These are phyloP conservation scores for Cymodocea nodosa DNA, from an alignment of 116 monocot species.

Conservation along the genomic window DNA sequence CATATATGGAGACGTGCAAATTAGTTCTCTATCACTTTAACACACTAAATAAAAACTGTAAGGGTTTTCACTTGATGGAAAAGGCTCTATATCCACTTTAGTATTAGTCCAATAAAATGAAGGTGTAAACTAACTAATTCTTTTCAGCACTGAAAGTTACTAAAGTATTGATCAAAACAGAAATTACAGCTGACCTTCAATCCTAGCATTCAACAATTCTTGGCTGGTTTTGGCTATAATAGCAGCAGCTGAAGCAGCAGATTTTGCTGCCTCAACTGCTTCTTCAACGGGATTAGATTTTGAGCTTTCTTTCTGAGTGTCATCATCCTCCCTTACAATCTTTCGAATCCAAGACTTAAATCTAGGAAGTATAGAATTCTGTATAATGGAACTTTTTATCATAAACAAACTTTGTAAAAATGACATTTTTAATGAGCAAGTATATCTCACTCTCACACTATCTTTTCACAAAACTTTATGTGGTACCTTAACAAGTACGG, in stretches of 20 bases:
- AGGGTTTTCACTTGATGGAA: background rate
- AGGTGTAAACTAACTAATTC: background rate
- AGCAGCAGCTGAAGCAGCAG: constrained; percentile 76
- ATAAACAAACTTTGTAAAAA: background rate
- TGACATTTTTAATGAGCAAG: background rate
- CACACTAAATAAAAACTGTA: too few relatives aligned
- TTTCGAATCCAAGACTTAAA: constrained; percentile 69
- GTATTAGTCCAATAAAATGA: background rate
- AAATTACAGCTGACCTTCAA: constrained; percentile 39
- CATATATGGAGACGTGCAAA: too few relatives aligned
- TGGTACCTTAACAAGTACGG: constrained; percentile 65
- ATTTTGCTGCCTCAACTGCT: constrained; percentile 79
- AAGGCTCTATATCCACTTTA: background rate
- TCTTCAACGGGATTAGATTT: constrained; percentile 40
- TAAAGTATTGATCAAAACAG: background rate
- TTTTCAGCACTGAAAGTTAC: too few relatives aligned
- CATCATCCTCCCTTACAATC: constrained; percentile 48
- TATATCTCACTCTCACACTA: background rate
- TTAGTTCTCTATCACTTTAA: too few relatives aligned
- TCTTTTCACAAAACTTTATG: background rate
- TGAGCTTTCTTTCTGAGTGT: constrained; percentile 23
- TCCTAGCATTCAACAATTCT: constrained; percentile 61
- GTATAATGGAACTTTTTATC: background rate
- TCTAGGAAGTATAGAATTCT: constrained; percentile 70
- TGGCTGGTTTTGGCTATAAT: constrained; percentile 72